These are phyloP conservation scores for Heterobasidion occidentale DNA, from an alignment of 1,284 basidiomycete genomes.

Conservation along the genomic window DNA sequence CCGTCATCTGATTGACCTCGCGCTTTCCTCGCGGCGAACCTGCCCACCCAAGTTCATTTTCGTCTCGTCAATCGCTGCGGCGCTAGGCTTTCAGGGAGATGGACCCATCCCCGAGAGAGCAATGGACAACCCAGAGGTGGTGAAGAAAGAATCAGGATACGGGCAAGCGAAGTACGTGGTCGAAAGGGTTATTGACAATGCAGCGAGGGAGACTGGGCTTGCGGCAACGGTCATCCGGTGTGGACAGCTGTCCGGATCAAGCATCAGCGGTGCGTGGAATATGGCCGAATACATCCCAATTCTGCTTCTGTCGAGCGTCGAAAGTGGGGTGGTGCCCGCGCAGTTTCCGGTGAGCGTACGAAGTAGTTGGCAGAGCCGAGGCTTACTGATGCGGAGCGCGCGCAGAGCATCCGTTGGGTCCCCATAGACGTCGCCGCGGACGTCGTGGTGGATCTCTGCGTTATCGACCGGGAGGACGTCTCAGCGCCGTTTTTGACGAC, in stretches of 20 bases:
- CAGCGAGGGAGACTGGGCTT: neutral
- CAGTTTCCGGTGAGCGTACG: neutral
- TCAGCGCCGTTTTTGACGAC: too few relatives aligned
- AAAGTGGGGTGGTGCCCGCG: neutral
- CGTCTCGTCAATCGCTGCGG: neutral
- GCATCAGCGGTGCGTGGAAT: neutral
- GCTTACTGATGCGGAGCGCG: too few relatives aligned
- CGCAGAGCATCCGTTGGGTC: neutral
- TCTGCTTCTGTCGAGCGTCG: neutral
- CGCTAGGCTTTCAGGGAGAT: neutral
- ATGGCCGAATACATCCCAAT: neutral
- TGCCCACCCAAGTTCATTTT: neutral
- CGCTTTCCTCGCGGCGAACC: neutral
- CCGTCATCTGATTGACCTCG: neutral
- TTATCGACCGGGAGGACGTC: neutral
- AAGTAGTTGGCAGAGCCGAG: too few relatives aligned
- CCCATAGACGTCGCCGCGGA: neutral
- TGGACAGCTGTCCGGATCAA: neutral
- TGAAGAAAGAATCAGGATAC: neutral
- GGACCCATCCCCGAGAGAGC: too few relatives aligned
- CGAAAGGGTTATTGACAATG: neutral
- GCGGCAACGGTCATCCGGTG: neutral
- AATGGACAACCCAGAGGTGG: neutral
- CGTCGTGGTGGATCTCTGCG: neutral
- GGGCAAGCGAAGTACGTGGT: neutral